These are phyloP conservation scores for Ceratocystis huliohia DNA, from an alignment of 2,329 filamentous ascomycete genomes.

Conservation along the genomic window DNA sequence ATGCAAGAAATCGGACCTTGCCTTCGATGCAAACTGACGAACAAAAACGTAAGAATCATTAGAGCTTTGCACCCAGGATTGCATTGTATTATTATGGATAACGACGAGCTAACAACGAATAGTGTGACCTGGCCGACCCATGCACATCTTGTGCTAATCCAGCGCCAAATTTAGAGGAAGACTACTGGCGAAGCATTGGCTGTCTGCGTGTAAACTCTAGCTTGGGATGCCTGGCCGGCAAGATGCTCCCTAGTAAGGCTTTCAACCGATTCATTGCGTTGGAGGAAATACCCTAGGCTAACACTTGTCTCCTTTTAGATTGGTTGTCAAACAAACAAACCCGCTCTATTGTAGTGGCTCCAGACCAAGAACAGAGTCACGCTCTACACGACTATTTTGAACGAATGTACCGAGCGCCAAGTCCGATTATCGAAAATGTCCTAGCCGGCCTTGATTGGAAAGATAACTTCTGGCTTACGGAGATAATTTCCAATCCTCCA, in stretches of 20 bases:
- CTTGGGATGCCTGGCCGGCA: conserved; percentile 11
- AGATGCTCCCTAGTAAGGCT: conserved; percentile 16
- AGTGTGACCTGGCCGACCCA: conserved; percentile 17
- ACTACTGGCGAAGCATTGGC: conserved; percentile 17
- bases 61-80: not conserved
- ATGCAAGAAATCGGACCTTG: conserved; percentile 16
- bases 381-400: conserved; percentile 43
- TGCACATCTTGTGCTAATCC: conserved; percentile 15
- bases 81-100: not conserved
- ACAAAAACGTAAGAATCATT: conserved; percentile 15
- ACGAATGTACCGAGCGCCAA: conserved; percentile 33
- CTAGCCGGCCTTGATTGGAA: conserved; percentile 39
- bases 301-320: not conserved
- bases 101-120: not conserved
- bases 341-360: conserved; percentile 39
- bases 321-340: conserved; percentile 27
- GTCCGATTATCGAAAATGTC: conserved; percentile 32
- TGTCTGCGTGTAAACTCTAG: conserved; percentile 16
- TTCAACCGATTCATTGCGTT: not conserved
- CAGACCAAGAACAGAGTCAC: conserved; percentile 32
- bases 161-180: not conserved
- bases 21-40: conserved; percentile 19
- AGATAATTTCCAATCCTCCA: not conserved
- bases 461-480: conserved; percentile 42
- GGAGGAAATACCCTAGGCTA: not conserved